Conservation (phyloP, 352 stramenopile species). For the Pelagophyceae sp. region DNA sequence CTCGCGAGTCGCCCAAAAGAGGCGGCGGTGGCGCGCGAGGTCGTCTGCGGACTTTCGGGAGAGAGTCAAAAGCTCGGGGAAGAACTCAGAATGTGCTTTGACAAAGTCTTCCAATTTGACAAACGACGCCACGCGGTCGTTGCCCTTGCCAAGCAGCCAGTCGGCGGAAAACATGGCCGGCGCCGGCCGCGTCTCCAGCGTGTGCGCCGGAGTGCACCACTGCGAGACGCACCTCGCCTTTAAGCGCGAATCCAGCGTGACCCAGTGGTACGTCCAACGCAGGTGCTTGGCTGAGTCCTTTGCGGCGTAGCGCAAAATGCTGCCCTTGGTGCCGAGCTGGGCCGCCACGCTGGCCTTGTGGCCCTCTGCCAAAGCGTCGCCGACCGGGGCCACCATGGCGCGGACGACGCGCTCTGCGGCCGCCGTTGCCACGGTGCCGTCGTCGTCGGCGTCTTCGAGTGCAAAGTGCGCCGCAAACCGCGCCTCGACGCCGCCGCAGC, state of each 20-base stretch:
- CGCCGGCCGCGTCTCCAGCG: not conserved
- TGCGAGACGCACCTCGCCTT: slow-evolving; percentile 1
- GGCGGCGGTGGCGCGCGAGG: not conserved
- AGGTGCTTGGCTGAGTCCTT: not conserved
- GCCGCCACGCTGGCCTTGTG: not conserved
- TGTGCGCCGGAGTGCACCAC: not conserved
- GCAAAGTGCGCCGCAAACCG: not conserved
- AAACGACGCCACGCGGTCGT: not conserved
- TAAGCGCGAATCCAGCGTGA: not conserved
- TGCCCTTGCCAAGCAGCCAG: not conserved
- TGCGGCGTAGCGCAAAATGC: not conserved
- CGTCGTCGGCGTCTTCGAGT: not conserved
- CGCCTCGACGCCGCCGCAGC: not conserved
- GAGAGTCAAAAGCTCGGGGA: not conserved
- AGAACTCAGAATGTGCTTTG: not conserved
- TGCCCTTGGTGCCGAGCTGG: not conserved
- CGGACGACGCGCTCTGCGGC: not conserved
- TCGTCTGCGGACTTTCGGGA: not conserved
- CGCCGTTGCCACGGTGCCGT: not conserved
- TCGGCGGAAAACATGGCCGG: not conserved
- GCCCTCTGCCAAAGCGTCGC: not conserved
- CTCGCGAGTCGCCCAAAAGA: not conserved
- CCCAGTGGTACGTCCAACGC: not conserved
- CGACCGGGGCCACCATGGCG: not conserved
- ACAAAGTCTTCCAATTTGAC: not conserved